A percentile compares a stretch with the other conserved stretches of the same genome.
These are phyloP conservation scores for Solanum dulcamara DNA, from an alignment of 257 asterid species.

Conservation along the genomic window DNA sequence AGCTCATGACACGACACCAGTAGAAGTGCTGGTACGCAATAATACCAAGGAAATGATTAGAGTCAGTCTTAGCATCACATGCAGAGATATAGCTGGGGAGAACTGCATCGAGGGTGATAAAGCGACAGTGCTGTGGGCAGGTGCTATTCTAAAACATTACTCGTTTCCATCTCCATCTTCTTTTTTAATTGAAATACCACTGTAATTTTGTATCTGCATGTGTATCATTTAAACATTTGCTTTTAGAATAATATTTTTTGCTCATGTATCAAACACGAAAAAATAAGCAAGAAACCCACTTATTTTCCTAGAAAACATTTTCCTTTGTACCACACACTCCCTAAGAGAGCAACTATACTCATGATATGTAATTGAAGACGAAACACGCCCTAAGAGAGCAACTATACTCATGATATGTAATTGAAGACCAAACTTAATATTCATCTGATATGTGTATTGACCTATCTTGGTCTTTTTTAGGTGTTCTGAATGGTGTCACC, in stretches of 20 bases:
- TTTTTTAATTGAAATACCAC: background rate
- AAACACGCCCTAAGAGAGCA: background rate
- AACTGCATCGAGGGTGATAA: conserved; percentile 85
- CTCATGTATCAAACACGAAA: background rate
- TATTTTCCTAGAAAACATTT: background rate
- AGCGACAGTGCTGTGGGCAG: conserved; percentile 97
- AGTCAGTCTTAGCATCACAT: conserved; percentile 61
- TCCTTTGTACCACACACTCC: background rate
- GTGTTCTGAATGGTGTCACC: conserved; percentile 62
- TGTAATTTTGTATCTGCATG: background rate
- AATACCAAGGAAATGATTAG: conserved; percentile 71
- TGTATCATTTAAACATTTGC: background rate
- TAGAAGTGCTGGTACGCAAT: conserved; percentile 93
- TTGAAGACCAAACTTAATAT: background rate
- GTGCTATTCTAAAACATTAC: conserved; percentile 23
- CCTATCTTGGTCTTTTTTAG: conserved; percentile 18
- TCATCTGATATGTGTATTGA: conserved; percentile 2
- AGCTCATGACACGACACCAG: conserved; percentile 73
- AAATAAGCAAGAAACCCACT: background rate
- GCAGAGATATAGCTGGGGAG: conserved; percentile 97
- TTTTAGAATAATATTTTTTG: background rate
- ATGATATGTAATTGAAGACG: background rate
- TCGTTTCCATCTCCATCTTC: background rate
- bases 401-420: background rate
- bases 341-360: background rate